Evolutionary conservation across 1,139 yeast species (phyloP).

Genomic region (Suhomyces maxii): DNA sequence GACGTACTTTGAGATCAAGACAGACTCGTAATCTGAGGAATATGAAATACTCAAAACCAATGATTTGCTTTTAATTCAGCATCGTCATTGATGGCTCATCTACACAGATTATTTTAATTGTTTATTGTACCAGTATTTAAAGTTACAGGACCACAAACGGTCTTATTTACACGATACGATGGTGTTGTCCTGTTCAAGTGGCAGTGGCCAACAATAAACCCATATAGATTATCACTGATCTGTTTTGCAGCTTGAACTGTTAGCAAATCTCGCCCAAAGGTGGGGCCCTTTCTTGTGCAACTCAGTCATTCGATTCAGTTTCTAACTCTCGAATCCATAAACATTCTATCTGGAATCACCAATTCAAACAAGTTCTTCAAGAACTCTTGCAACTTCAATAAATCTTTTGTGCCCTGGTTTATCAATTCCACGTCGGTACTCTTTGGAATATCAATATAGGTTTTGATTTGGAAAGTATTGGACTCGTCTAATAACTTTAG

Average conservation of each 20-base stretch:
- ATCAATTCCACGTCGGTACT: constrained; percentile 77
- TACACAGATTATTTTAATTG: no score
- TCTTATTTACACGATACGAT: no score
- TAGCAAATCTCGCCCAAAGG: no score
- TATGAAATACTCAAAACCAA: background rate
- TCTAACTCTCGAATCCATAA: constrained; percentile 68
- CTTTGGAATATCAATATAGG: constrained; percentile 66
- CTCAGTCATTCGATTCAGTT: background rate
- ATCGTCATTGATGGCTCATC: no score
- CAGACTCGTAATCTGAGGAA: background rate
- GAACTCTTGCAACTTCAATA: constrained; percentile 62
- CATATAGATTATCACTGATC: no score
- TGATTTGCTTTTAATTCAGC: background rate
- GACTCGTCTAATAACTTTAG: constrained; percentile 54
- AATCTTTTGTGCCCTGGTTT: constrained; percentile 61
- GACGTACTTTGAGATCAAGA: constrained; percentile 14
- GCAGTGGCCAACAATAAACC: no score
- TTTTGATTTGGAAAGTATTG: constrained; percentile 61
- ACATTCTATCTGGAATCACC: constrained; percentile 72
- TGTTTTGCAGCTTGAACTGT: no score
- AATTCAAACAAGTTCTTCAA: constrained; percentile 67
- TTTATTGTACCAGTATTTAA: no score
- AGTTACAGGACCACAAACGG: no score
- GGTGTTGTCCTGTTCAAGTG: no score
- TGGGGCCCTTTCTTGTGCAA: background rate